These are phyloP conservation scores for Omphalea diandra DNA, from an alignment of 441 rosid genomes.

Conservation along the genomic window DNA sequence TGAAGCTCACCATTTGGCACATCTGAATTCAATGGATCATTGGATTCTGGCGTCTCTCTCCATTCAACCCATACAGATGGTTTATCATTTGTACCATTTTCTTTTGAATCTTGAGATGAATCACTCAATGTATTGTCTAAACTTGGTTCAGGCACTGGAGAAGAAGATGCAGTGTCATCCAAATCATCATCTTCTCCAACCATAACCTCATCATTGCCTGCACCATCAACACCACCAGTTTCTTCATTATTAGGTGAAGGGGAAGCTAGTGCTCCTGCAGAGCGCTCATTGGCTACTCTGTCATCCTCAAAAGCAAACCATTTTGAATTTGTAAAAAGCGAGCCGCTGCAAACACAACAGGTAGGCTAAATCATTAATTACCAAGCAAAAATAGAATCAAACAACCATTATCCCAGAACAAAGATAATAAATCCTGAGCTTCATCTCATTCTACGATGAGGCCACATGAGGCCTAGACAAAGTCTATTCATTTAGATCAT, in stretches of 20 bases:
- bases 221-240: slow-evolving; percentile 31
- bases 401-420: neutral
- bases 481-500: neutral
- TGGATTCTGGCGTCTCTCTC: slow-evolving; percentile 69
- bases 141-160: slow-evolving; percentile 38
- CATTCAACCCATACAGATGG: slow-evolving; percentile 84
- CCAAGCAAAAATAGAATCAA: neutral
- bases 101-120: slow-evolving; percentile 39
- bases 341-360: slow-evolving; percentile 50
- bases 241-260: slow-evolving; percentile 57
- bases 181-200: slow-evolving; percentile 50
- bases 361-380: neutral
- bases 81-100: slow-evolving; percentile 40
- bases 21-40: slow-evolving; percentile 36
- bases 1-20: slow-evolving; percentile 51
- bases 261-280: slow-evolving; percentile 53
- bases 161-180: slow-evolving; percentile 52
- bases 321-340: slow-evolving; percentile 83
- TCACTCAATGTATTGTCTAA: slow-evolving; percentile 33
- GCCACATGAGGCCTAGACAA: neutral
- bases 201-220: slow-evolving; percentile 36
- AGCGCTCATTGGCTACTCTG: slow-evolving; percentile 51
- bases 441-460: neutral
- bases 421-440: neutral
- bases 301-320: slow-evolving; percentile 94